Base-by-base conservation (phyloP, 345 rosid genomes). In the Eutrema japonicum region DNA sequence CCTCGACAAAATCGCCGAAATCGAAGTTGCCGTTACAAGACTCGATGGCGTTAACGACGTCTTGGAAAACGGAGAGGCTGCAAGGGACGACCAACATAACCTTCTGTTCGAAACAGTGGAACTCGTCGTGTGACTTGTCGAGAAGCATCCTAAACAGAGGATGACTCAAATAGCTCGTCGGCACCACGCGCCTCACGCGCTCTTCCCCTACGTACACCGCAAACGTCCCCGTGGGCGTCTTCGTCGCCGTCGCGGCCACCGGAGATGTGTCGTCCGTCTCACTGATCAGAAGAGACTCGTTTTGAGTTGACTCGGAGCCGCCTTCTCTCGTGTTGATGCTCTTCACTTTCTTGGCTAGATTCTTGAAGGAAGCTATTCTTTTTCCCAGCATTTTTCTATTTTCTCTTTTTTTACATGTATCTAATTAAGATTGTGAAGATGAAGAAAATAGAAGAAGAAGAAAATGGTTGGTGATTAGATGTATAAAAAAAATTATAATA, bases 201-300 rank as follows among this genome's bases (percentile, higher is more conserved):
- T 86, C 87, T 3, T 91, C 92, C 10, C 97, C 97, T 6, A 94
- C 95, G 29, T 91, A 94, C 2, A 94, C 56, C 0, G 94, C 97
- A 9, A 87, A 92, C 41, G 76, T 91, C 30, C 98, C 96, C 5
- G 81, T 78, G 4, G 97, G 97, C 1, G 93, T 86, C 38, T 71
- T 68, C 1, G 72, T 16, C 8, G 53, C 71, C 70, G 38, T n/a
- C 12, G 18, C 71, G 38, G 38, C 60, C 35, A 27, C 55, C n/a
- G 74, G 48, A 40, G 62, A 30, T 68, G 71, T 16, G 60, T 30
- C 77, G 7, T 63, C 53, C 66, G 79, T 61, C 18, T 81, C 86
- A 64, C 75, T 81, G 40, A 61, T 18, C 0, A 88, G 87, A 79
- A 87, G 76, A 30, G 82, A 72, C 77, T 89, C 86, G 8, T 78